Base-by-base conservation (phyloP, 73 alveolate genomes). In the Tetrahymena malaccensis region DNA sequence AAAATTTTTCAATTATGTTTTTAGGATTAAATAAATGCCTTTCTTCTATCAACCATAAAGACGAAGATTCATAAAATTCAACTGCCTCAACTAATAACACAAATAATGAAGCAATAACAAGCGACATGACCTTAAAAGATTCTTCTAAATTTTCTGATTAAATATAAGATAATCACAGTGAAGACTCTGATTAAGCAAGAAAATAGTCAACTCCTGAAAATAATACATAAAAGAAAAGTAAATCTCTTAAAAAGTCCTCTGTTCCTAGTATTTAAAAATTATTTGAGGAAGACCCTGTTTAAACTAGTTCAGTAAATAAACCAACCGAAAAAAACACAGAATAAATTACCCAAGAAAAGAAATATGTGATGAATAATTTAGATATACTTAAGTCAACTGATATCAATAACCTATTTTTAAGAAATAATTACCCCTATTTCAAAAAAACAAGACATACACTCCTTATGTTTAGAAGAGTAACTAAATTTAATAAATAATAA, bases 401-500 rank as follows among this genome's bases (percentile, higher is more conserved):
- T 22, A 70, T 70, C 37, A 94, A 94, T 44, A 94, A 94, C 43
- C 85, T 94, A 43, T 85, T 94, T 4, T 33, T 43, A 21, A 16
- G 43, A 55, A 37, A 89, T n/a, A 85, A 94, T 21, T 85, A 40
- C 1, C 93, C 93, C 33, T 44, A 85, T 55, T 50, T 94, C 37
- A 94, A 94, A 34, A 35, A 83, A 84, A 55, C 96, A 2, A 94
- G 93, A 85, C 57, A 94, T 43, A 94, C 93, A 1, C 85, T 94
- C 12, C 56, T 94, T 19, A 94, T 94, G 96, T 94, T 94, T 43
- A 94, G 96, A 35, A 70, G 93, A 84, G 89, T 70, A 70, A 70
- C 9, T 40, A 4, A 4, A 8, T 40, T 40, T 40, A 7, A 40
- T 6, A 8, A 7, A 4, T 40, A 11, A 40, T 40, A 40, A 40